Evolutionary conservation across 1,284 basidiomycete species (phyloP), one percentile per base, ranked within the genome.

Genomic region (Neolentinus lepideus): DNA sequence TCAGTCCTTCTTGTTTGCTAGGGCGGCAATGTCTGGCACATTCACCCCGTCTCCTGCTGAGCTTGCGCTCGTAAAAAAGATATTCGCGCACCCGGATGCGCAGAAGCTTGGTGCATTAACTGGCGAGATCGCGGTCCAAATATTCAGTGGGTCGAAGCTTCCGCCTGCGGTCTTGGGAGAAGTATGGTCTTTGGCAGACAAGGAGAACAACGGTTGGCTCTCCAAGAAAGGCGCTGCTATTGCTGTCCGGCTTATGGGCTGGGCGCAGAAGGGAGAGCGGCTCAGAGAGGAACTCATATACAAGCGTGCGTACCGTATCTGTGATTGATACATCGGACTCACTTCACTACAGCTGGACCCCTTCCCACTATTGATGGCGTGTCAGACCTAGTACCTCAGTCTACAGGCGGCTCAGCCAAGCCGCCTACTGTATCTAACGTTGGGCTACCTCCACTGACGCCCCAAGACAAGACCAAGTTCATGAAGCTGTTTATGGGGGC

Each of bases 131-230:
- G 93, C 92, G 38, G 85, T 94, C 67, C 83, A 81, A 65, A 75
- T 93, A 56, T 90, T 95, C 64, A 77, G 82, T 57, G 86, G 90
- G 55, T 86, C 92, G 48, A 88, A 88, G 63, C 80, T 96, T 55
- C 72, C 83, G 27, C 84, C 91, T 8, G 74, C 79, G n/a, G 78
- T 82, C 33, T 85, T 99, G 57, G 94, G 94, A 45, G 90, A 97
- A 74, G 88, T 99, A 63, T 99, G 97, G 96, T 81, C 78, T 54
- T 74, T 98, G 58, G 88, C 94, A 43, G 97, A 99, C 75, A 87
- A 89, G 53, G 88, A 93, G 48, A 94, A 97, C 75, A 91, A 91
- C 60, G 95, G 95, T 2, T 94, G 89, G 72, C 79, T 99, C 56
- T 88, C 92, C 14, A 84, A 81, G 61, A 92, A 91, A 63, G 90